A percentile compares a stretch with the other conserved stretches of the same genome.
phyloP scores from a whole-genome alignment of 768 basidiomycete genomes.

The Leccinum imitatum region DNA sequence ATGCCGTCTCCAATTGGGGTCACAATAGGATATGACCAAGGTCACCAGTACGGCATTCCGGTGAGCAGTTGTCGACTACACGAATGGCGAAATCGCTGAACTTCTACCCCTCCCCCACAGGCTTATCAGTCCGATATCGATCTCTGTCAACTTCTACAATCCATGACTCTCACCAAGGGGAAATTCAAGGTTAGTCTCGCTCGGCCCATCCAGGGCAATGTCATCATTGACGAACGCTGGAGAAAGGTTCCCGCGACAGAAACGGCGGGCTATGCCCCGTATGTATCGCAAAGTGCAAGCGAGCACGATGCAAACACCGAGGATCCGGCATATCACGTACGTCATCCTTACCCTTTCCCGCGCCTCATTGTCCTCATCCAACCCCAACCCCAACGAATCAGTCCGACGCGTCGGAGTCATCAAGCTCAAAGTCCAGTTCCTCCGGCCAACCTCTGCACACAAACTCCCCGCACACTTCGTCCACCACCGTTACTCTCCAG shows the following conservation, averaged over 20 bases:
- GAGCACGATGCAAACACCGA: slow-evolving; percentile 45
- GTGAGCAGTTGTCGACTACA: slow-evolving; percentile 16
- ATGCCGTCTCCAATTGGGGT: slow-evolving; percentile 35
- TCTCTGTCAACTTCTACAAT: slow-evolving; percentile 52
- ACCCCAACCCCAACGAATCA: slow-evolving; percentile 15
- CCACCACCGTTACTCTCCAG: slow-evolving; percentile 5
- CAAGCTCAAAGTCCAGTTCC: slow-evolving; percentile 43
- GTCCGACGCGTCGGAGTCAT: slow-evolving; percentile 47
- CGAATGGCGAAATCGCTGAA: background rate
- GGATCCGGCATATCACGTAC: slow-evolving; percentile 44
- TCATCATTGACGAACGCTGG: slow-evolving; percentile 27
- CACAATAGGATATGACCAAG: slow-evolving; percentile 20
- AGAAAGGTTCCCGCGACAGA: slow-evolving; percentile 33
- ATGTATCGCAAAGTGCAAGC: slow-evolving; percentile 35
- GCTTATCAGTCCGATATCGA: slow-evolving; percentile 39
- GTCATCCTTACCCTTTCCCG: slow-evolving; percentile 5
- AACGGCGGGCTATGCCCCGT: slow-evolving; percentile 22
- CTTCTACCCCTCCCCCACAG: slow-evolving; percentile 13
- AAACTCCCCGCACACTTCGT: slow-evolving; percentile 17
- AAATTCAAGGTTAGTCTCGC: slow-evolving; percentile 31
- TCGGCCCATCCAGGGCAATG: background rate
- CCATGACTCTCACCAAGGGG: slow-evolving; percentile 46
- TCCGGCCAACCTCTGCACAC: slow-evolving; percentile 23
- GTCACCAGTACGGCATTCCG: slow-evolving; percentile 18
- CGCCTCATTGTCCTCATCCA: background rate